Evolutionary conservation across 805 yeast genomes (phyloP), one percentile per base, ranked within the genome.

Genomic region (Candida stauntonica): DNA sequence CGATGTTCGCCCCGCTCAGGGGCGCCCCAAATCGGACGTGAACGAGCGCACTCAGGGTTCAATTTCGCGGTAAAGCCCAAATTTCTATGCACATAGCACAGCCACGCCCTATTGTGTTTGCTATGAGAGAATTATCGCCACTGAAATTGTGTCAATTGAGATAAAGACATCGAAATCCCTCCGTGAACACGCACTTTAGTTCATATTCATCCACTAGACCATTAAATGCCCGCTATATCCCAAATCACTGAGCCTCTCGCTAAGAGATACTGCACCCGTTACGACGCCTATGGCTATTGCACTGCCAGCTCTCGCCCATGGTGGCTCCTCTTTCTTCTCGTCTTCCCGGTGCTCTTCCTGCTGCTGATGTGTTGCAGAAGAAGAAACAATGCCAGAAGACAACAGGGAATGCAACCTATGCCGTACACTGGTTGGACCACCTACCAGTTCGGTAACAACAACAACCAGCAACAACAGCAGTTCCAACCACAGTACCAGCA

Each of bases 351-450:
- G 3, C 29, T 33, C 13, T 30, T 26, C 17, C 35, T 27, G 14
- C 26, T 24, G 21, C 27, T 27, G 11, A 14, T 37, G 21, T 36
- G 38, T 13, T 38, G 31, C 28, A 41, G 55, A 42, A 44, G 48
- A 39, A 28, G 47, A 17, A 51, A 51, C 36, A 7, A 37, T 13
- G 19, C 19, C 3, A 49, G 55, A 41, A 41, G 42, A 39, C 36
- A 26, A 7, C 47, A 44, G n/a, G 55, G 54, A 1, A 17, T 29
- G 23, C 42, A 29, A 11, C 46, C 50, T 5, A 28, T 51, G 12
- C 51, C 53, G 14, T 47, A 47, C 31, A 51, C 55, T 0, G 52
- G 54, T 7, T 51, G 53, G 52, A 51, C 55, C 3, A 41, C 53
- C 1, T 47, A 40, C 16, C 42, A 37, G 23, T 19, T 30, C 17